Evolutionary conservation across 169 alveolate species (phyloP).

Genomic region (Neospora caninum): DNA sequence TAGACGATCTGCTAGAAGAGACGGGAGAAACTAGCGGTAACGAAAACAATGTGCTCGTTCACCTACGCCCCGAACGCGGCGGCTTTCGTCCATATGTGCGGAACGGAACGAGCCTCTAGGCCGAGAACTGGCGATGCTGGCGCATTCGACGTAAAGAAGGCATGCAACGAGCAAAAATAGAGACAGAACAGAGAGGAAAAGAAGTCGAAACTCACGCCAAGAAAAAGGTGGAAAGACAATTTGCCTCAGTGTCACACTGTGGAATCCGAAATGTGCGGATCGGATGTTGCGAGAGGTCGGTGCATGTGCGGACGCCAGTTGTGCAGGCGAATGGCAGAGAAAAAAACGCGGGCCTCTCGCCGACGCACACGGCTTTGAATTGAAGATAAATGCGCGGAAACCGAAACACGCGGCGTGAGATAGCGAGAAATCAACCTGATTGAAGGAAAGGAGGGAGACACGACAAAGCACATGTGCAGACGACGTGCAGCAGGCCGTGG

Average conservation of each 20-base stretch:
- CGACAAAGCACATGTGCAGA: background rate
- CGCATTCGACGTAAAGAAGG: background rate
- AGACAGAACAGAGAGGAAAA: background rate
- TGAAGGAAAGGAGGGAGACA: background rate
- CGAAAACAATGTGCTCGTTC: too few relatives aligned
- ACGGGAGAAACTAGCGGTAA: too few relatives aligned
- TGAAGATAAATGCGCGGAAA: background rate
- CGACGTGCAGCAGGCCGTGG: background rate
- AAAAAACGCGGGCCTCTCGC: too few relatives aligned
- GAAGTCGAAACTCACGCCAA: too few relatives aligned
- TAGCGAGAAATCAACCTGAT: background rate
- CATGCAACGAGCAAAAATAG: background rate
- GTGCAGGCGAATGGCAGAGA: too few relatives aligned
- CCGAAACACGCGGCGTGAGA: background rate
- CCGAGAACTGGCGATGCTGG: background rate
- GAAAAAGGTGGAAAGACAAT: too few relatives aligned
- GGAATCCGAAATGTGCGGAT: background rate
- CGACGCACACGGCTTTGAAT: too few relatives aligned
- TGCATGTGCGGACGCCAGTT: background rate
- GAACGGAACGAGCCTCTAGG: too few relatives aligned
- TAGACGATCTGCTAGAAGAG: too few relatives aligned
- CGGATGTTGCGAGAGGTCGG: background rate
- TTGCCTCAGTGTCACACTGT: background rate
- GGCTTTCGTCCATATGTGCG: too few relatives aligned
- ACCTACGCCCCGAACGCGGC: too few relatives aligned